These are phyloP conservation scores for Ceratorhiza oryzae-sativae DNA, from an alignment of 1,284 basidiomycete genomes.

Conservation along the genomic window DNA sequence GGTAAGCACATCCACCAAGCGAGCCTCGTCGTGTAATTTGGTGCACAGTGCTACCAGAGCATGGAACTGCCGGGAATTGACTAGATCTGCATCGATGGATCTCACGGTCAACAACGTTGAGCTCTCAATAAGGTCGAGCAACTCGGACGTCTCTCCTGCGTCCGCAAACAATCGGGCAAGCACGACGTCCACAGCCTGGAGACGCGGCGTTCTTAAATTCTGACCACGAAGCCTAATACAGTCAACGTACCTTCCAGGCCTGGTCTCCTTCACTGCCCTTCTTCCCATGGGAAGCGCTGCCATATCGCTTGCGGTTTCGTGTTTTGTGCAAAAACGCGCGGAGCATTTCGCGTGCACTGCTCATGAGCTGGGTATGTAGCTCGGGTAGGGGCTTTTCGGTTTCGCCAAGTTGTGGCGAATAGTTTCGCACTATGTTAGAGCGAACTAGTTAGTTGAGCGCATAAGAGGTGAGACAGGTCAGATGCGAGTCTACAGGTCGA, in stretches of 20 bases:
- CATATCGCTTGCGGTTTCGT: slow-evolving; percentile 46
- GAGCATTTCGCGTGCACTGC: slow-evolving; percentile 72
- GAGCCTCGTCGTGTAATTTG: slow-evolving; percentile 62
- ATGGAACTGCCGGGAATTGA: slow-evolving; percentile 62
- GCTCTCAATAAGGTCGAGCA: slow-evolving; percentile 67
- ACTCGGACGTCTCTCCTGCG: slow-evolving; percentile 66
- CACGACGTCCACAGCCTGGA: slow-evolving; percentile 80
- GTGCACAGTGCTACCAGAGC: slow-evolving; percentile 71
- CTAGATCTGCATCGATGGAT: slow-evolving; percentile 68
- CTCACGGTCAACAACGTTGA: slow-evolving; percentile 62
- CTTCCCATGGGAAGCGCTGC: slow-evolving; percentile 41
- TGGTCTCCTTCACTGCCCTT: slow-evolving; percentile 12
- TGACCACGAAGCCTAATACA: slow-evolving; percentile 10
- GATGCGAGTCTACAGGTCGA: slow-evolving; percentile 39
- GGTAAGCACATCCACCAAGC: slow-evolving; percentile 72
- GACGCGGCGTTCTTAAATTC: slow-evolving; percentile 28
- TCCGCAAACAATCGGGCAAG: slow-evolving; percentile 76
- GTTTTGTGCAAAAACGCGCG: slow-evolving; percentile 65
- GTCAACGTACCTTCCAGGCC: slow-evolving; percentile 38
- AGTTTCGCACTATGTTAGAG: slow-evolving; percentile 84
- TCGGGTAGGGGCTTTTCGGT: slow-evolving; percentile 71
- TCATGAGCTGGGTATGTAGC: slow-evolving; percentile 64
- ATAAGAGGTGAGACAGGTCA: slow-evolving; percentile 41
- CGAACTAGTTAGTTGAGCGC: slow-evolving; percentile 45
- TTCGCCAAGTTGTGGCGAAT: slow-evolving; percentile 81